A percentile compares a stretch with the other conserved stretches of the same genome.
Evolutionary conservation across 495 filamentous ascomycete genomes (phyloP).

Genomic region (Tuber calosporum): DNA sequence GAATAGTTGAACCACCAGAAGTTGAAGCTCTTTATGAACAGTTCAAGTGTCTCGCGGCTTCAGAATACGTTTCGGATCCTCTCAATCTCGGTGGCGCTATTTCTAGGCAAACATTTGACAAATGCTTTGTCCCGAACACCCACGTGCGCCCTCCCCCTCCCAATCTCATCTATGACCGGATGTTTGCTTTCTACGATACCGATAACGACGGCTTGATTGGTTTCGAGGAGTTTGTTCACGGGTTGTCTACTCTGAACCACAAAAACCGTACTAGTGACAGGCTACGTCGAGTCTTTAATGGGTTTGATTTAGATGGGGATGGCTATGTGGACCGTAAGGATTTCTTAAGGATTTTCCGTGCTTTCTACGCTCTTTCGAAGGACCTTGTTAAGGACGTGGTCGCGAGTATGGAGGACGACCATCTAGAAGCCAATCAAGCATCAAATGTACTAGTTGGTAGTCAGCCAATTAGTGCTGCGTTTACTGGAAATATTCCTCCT

Average conservation of each 20-base stretch:
- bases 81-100: constrained; percentile 72
- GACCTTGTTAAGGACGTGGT: constrained; percentile 79
- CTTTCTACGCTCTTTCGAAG: constrained; percentile 78
- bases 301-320: constrained; percentile 86
- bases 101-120: constrained; percentile 81
- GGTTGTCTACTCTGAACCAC: constrained; percentile 70
- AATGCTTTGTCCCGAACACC: constrained; percentile 75
- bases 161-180: constrained; percentile 86
- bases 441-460: constrained; percentile 66
- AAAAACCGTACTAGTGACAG: constrained; percentile 57
- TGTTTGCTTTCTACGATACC: constrained; percentile 93
- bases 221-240: constrained; percentile 85
- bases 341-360: constrained; percentile 83
- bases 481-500: constrained; percentile 57
- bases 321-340: constrained; percentile 82
- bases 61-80: constrained; percentile 77
- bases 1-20: constrained; percentile 61
- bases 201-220: constrained; percentile 82
- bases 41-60: constrained; percentile 83
- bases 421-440: constrained; percentile 61
- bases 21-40: constrained; percentile 93
- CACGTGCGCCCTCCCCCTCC: constrained; percentile 68
- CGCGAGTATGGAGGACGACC: constrained; percentile 71
- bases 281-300: constrained; percentile 68
- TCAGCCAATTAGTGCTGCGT: constrained; percentile 70